Evolutionary conservation across 106 monocot genomes (phyloP), one percentile per base, ranked within the genome.

Genomic region (Allium sativum): DNA sequence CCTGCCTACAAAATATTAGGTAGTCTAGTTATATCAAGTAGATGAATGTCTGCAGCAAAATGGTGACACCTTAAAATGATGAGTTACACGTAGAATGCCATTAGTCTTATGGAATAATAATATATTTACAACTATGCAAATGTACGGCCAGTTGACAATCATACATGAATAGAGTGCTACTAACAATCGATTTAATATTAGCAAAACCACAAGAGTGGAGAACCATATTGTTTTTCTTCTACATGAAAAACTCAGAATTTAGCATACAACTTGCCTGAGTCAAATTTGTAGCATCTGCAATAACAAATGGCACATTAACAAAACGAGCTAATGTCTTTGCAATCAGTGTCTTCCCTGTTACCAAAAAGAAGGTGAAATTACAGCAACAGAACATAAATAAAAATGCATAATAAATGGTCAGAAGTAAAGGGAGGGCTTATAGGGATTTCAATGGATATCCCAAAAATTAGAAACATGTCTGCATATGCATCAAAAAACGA

Each of bases 251-350:
- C 44, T 41, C 40, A 11, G 40, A 59, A 69, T 44, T 44, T 19
- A 12, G 9, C 17, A 9, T 17, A 31, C 2, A 7, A 55, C 83
- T 79, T 80, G 72, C 96, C 91, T 98, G 96, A 61, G 96, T 98
- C 48, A 98, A 60, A 64, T 87, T 77, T 66, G 96, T 98, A 50
- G 96, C 96, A 82, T 98, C 96, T 65, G 91, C 96, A 64, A 98
- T 88, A 64, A 98, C 87, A 77, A 98, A 91, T 48, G 96, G 96
- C 40, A 98, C 96, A 75, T 98, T 98, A n/a, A 98, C 87, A 78
- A 91, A 74, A 48, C 82, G 87, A 67, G 96, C 96, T 72, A 98
- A 77, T 68, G 91, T 88, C 80, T 98, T 98, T 42, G 96, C 96
- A 58, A 98, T 91, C 63, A 98, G 76, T 68, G 96, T 98, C 72